Conservation (phyloP, 345 rosid species). For the Pistacia integerrima region DNA sequence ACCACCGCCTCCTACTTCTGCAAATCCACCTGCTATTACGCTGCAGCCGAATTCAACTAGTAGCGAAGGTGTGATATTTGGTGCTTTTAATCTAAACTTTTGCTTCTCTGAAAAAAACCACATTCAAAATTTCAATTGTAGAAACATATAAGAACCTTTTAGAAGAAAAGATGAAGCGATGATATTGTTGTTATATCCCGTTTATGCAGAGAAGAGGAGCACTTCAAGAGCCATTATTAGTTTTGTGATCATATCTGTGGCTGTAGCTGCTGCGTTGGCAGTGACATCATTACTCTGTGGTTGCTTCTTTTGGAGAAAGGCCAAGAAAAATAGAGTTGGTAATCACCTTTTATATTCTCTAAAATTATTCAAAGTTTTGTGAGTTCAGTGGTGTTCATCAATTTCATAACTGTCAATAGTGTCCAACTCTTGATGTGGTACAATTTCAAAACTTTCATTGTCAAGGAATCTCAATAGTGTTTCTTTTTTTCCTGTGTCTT, state of each 20-base stretch:
- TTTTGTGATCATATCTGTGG: constrained; percentile 21
- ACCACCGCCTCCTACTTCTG: not conserved
- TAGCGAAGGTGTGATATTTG: constrained; percentile 18
- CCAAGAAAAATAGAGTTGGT: constrained; percentile 21
- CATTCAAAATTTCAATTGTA: not conserved
- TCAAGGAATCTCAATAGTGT: not conserved
- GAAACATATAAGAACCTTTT: not conserved
- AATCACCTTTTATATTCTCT: not conserved
- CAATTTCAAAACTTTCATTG: not conserved
- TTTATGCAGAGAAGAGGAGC: constrained; percentile 26
- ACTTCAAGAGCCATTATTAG: constrained; percentile 9
- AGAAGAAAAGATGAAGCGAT: not conserved
- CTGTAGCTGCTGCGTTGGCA: constrained; percentile 10
- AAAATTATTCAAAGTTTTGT: not conserved
- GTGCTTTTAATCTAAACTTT: not conserved
- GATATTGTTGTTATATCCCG: not conserved
- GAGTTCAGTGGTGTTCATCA: not conserved
- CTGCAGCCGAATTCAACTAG: constrained; percentile 6
- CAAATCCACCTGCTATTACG: constrained; percentile 21
- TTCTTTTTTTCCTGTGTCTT: not conserved
- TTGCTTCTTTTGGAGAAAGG: constrained; percentile 30
- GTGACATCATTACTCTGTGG: constrained; percentile 12
- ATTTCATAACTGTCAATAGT: too few relatives aligned
- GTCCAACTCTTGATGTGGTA: constrained; percentile 3
- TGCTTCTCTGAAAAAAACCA: too few relatives aligned